Evolutionary conservation across 352 stramenopile species (phyloP).

Genomic region (Blastocystis sp.): DNA sequence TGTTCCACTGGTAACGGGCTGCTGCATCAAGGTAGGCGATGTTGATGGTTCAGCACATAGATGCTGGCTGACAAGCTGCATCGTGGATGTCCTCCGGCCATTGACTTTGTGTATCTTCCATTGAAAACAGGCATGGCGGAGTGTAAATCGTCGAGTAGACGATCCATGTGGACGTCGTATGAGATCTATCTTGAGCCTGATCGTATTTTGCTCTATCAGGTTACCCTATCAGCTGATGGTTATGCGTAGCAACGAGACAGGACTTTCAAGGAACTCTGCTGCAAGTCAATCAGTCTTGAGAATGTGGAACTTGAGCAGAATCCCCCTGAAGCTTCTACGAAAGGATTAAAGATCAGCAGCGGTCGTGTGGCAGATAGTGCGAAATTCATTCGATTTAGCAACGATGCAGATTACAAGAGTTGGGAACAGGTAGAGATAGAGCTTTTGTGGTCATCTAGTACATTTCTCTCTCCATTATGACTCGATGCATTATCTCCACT

Average conservation of each 20-base stretch:
- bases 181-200: background rate
- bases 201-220: constrained; percentile 8
- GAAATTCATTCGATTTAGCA: background rate
- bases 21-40: background rate
- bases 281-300: constrained; percentile 6
- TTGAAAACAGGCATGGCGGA: background rate
- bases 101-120: constrained; percentile 31
- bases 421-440: background rate
- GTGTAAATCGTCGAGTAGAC: background rate
- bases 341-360: background rate
- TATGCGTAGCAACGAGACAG: background rate
- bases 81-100: background rate
- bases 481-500: background rate
- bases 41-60: background rate
- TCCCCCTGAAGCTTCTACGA: background rate
- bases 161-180: constrained; percentile 7
- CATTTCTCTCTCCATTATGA: background rate
- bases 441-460: background rate
- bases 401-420: background rate
- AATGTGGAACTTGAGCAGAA: constrained; percentile 15
- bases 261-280: background rate
- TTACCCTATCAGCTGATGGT: background rate
- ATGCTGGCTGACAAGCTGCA: background rate
- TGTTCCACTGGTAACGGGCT: background rate
- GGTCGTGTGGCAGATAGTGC: background rate